Evolutionary conservation across 805 yeast genomes (phyloP).

Genomic region (Barnettozyma pratensis): DNA sequence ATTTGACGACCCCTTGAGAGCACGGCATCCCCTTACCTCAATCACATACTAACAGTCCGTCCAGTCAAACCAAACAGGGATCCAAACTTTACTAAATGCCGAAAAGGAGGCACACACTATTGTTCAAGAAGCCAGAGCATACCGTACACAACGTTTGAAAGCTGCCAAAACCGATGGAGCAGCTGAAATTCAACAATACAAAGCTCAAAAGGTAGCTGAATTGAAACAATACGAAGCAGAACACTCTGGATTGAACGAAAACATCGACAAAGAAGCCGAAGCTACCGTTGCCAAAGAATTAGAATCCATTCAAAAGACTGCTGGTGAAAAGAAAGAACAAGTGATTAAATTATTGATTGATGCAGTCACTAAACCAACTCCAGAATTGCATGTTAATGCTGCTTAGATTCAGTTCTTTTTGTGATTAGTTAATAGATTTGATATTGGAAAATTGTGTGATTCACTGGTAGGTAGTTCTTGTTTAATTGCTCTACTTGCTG

Average conservation of each 20-base stretch:
- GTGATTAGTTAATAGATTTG: not conserved
- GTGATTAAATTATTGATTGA: constrained; percentile 76
- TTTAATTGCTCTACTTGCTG: not conserved
- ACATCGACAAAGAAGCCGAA: constrained; percentile 77
- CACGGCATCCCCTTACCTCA: not conserved
- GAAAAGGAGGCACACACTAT: constrained; percentile 97
- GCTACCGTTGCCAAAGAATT: constrained; percentile 66
- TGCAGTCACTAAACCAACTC: constrained; percentile 74
- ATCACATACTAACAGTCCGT: not conserved
- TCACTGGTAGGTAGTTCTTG: no score
- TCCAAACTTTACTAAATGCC: constrained; percentile 44
- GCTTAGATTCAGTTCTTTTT: constrained; percentile 1
- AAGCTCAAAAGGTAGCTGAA: constrained; percentile 76
- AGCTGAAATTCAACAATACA: constrained; percentile 81
- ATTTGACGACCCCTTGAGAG: no score
- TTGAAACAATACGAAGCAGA: constrained; percentile 65
- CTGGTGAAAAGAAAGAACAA: constrained; percentile 51
- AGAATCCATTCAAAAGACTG: constrained; percentile 59
- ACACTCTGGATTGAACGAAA: constrained; percentile 70
- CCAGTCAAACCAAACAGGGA: constrained; percentile 22
- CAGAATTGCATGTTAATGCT: constrained; percentile 82
- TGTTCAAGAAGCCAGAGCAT: constrained; percentile 88
- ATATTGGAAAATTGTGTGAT: no score
- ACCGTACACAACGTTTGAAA: constrained; percentile 83
- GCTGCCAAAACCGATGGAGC: constrained; percentile 94